Evolutionary conservation across 176 grass and related monocot genomes (phyloP).

Genomic region (Stipa capillata): DNA sequence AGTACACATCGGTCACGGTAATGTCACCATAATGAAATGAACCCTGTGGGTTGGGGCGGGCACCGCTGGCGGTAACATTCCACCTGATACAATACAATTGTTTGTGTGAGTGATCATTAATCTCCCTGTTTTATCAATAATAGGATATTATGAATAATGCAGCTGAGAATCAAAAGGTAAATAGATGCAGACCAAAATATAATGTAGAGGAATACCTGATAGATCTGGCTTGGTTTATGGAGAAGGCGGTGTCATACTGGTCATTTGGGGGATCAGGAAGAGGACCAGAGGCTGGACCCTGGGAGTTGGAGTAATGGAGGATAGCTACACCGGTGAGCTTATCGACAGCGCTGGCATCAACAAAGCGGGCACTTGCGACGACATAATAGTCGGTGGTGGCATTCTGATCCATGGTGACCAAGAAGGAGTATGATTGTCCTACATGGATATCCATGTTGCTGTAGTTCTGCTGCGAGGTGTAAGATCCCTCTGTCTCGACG

Average conservation of each 20-base stretch:
- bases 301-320: slow-evolving; percentile 90
- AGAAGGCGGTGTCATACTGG: slow-evolving; percentile 67
- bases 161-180: not conserved
- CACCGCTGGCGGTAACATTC: slow-evolving; percentile 86
- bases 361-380: slow-evolving; percentile 66
- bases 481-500: slow-evolving; percentile 89
- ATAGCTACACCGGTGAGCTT: slow-evolving; percentile 65
- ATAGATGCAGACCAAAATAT: not conserved
- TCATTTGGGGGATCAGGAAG: slow-evolving; percentile 75
- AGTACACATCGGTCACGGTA: slow-evolving; percentile 79
- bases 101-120: not conserved
- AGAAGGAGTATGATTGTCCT: slow-evolving; percentile 81
- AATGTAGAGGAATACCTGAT: slow-evolving; percentile 46
- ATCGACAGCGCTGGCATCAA: slow-evolving; percentile 28
- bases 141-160: too few species aligned
- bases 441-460: slow-evolving; percentile 96
- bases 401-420: slow-evolving; percentile 94
- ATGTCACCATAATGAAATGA: slow-evolving; percentile 93
- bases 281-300: slow-evolving; percentile 59
- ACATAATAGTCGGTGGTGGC: slow-evolving; percentile 77
- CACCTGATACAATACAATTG: slow-evolving; percentile 42
- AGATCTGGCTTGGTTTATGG: slow-evolving; percentile 94
- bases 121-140: too few species aligned
- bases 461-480: slow-evolving; percentile 92
- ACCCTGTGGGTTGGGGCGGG: slow-evolving; percentile 91